Evolutionary conservation across 1,284 basidiomycete genomes (phyloP), one percentile per base, ranked within the genome.

Genomic region (Apiotrichum brassicae): DNA sequence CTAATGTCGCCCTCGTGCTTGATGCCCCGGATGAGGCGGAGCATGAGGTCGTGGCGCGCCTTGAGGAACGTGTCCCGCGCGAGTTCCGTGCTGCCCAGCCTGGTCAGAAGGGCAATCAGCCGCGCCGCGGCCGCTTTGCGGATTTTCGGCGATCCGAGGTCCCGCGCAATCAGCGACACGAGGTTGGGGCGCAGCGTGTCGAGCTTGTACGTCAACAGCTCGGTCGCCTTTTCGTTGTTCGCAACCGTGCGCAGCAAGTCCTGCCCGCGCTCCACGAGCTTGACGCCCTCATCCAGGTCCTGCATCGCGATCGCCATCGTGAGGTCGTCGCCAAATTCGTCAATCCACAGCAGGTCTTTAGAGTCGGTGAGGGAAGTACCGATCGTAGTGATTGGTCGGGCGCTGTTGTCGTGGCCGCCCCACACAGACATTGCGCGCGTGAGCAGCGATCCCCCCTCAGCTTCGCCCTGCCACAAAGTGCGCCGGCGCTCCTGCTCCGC

Each of bases 271-370:
- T 94, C 88, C 9, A 97, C 83, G 3, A 95, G 76, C 12, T 76
- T 75, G 12, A 88, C 86, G 0, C 92, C 91, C 61, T 85, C 82
- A 26, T 87, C 83, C 87, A 91, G 97, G 60, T 90, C 83, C 43
- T 88, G 80, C 43, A 92, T 76, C 1, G 93, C 88, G 55, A 97
- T 93, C 3, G 88, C 82, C 14, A 98, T 92, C 0, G 88, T 87
- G 9, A 97, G 74, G 41, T 94, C 84, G 67, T 98, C 95, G 3
- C 85, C 82, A 75, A 90, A 92, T 55, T 95, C 90, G 48, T 85
- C 84, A 19, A 90, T 82, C 83, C 87, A 97, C 16, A 85, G 80
- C 5, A 82, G 75, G 69, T 94, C 88, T 47, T 82, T 79, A 38
- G 78, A 75, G 13, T 83, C 83, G 6, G 79, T 77, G 58, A 76